Evolutionary conservation across 1,284 basidiomycete genomes (phyloP), one percentile per base, ranked within the genome.

Genomic region (Austroboletus novae-zelandiae): DNA sequence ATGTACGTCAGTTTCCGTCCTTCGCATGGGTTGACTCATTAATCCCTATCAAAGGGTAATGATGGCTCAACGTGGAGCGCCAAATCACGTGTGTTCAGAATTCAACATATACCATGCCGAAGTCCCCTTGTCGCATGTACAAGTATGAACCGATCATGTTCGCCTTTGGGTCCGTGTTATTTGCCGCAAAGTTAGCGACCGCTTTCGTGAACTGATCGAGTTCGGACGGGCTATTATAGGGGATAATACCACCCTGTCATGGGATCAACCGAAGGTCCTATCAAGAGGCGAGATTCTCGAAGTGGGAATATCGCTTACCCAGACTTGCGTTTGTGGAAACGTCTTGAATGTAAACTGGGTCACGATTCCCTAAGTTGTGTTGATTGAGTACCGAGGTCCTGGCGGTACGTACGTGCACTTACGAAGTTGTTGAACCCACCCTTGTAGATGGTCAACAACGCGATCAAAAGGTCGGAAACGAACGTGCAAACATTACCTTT

Each of bases 341-440:
- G 78, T 71, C 54, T 75, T 72, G 27, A 85, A 55, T 0, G 74
- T 81, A 61, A 85, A 80, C 51, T 73, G 72, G 3, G 81, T 84
- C 20, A 84, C 81, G 35, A 85, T 79, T 1, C 82, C 83, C 83
- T 85, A 29, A 17, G 23, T 52, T 32, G 29, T 46, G 41, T 42
- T n/a, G 36, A 23, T 27, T 48, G 37, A 40, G 34, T 15, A 32
- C 25, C 45, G 13, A 45, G 25, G 23, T 25, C 40, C 39, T 30
- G 42, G 29, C 43, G 23, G 5, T 29, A 43, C 20, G 50, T 48
- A 52, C 37, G 44, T 50, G 20, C 41, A 47, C 77, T 59, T 55
- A 81, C 81, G 57, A 82, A 84, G 63, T 84, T 84, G 57, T 85
- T 85, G 58, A 75, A 72, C 11, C 81, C 79, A 41, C 82, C 82